These are phyloP conservation scores for Peniophora sp. DNA, from an alignment of 1,284 basidiomycete species.

Conservation along the genomic window DNA sequence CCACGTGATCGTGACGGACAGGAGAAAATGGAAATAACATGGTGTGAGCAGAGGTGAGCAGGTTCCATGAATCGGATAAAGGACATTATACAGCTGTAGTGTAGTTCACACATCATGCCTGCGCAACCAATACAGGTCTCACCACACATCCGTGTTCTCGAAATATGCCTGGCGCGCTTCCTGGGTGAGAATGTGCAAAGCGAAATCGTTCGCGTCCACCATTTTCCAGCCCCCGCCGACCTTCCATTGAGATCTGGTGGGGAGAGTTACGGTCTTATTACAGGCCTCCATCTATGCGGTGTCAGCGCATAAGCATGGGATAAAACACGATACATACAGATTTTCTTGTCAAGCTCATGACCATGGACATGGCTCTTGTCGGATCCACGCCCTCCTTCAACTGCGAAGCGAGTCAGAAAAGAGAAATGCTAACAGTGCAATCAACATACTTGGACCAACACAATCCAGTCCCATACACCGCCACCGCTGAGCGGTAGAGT, in stretches of 20 bases:
- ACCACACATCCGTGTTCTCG: slow-evolving; percentile 26
- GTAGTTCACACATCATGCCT: too few species aligned
- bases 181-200: slow-evolving; percentile 63
- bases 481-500: slow-evolving; percentile 39
- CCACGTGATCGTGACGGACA: too few species aligned
- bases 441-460: slow-evolving; percentile 54
- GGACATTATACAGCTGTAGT: too few species aligned
- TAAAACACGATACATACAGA: slow-evolving; percentile 33
- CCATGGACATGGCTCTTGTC: slow-evolving; percentile 53
- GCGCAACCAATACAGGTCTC: slow-evolving; percentile 12
- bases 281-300: slow-evolving; percentile 42
- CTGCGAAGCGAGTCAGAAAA: slow-evolving; percentile 22
- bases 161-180: slow-evolving; percentile 62
- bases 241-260: slow-evolving; percentile 50
- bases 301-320: too few species aligned
- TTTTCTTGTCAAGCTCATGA: slow-evolving; percentile 51
- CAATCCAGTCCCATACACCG: slow-evolving; percentile 66
- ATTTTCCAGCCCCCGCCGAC: slow-evolving; percentile 71
- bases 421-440: background rate
- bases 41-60: too few species aligned
- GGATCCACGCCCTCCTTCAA: slow-evolving; percentile 76
- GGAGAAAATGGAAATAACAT: too few species aligned
- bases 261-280: slow-evolving; percentile 48
- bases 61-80: too few species aligned
- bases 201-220: slow-evolving; percentile 72